Base-by-base conservation (phyloP, 2,329 filamentous ascomycete genomes). In the Decorospora gaudefroyi region DNA sequence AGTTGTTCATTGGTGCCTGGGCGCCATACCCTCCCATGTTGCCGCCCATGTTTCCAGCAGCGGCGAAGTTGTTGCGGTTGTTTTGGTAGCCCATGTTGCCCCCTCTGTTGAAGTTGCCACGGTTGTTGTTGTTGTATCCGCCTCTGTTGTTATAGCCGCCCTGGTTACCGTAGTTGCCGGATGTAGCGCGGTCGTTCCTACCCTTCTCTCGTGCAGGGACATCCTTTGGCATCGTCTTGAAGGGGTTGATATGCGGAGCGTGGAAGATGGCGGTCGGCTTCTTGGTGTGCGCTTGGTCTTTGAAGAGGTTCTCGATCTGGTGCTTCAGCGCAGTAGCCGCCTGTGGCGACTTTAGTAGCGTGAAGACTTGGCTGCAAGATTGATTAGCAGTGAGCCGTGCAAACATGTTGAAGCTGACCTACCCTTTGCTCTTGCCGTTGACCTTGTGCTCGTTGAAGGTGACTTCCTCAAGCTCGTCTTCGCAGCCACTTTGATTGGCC, bases 401-500 rank as follows among this genome's bases (percentile, higher is more conserved):
- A 3, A 13, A 19, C 4, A 1, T 12, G 3, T 26, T 5, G 6
- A 35, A 21, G 21, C 13, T 13, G 11, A 72, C 84, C 53, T 78
- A 95, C 91, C 93, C 92, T 76, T 97, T 96, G 73, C 90, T 96
- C 75, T 99, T 99, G 59, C 93, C 93, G 59, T 99, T 99, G 33
- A 97, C 91, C 69, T 99, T 99, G 73, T 97, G 93, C 70, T 99
- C 93, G 62, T 90, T 96, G 70, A 97, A 99, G 0, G 91, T 96
- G 37, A 99, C 83, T 49, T 97, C 93, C 62, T 88, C 90, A 12
- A 97, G 75, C 62, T 96, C 89, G 31, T 85, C 80, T 69, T 97
- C 93, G 57, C 84, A 88, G 2, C 81, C 82, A n/a, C 87, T 88
- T 54, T 88, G 80, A 55, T 84, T 84, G 16, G 87, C 79, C 88